phyloP scores from a whole-genome alignment of 2,329 filamentous ascomycete species.

The Colletotrichum sp. region DNA sequence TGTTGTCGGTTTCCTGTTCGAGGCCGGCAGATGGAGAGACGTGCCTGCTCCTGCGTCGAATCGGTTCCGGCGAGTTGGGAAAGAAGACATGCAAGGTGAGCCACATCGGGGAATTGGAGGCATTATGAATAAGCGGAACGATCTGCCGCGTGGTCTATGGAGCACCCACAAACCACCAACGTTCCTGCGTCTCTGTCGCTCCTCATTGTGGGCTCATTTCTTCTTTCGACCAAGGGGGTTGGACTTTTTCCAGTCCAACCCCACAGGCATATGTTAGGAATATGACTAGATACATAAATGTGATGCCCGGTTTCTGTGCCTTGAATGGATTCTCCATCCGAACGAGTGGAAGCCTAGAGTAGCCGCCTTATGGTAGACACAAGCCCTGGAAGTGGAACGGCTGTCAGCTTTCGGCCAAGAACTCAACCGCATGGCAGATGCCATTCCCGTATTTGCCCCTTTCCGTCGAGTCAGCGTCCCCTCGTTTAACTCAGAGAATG shows the following conservation, averaged over 20 bases:
- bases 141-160: not conserved
- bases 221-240: not conserved
- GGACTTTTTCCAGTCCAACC: not conserved
- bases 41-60: not conserved
- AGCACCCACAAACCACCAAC: not conserved
- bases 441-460: not conserved
- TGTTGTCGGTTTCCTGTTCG: not conserved
- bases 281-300: not conserved
- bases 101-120: not conserved
- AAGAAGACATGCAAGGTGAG: not conserved
- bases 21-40: not conserved
- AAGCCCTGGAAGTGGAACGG: not conserved
- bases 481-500: not conserved
- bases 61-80: not conserved
- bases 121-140: not conserved
- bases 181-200: not conserved
- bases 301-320: not conserved
- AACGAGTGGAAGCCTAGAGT: not conserved
- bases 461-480: not conserved
- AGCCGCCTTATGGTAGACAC: not conserved
- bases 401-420: not conserved
- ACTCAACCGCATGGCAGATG: not conserved
- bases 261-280: not conserved
- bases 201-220: not conserved
- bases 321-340: not conserved